Evolutionary conservation across 805 yeast species (phyloP), one percentile per base, ranked within the genome.

Genomic region (Tetrapisispora fleetii): DNA sequence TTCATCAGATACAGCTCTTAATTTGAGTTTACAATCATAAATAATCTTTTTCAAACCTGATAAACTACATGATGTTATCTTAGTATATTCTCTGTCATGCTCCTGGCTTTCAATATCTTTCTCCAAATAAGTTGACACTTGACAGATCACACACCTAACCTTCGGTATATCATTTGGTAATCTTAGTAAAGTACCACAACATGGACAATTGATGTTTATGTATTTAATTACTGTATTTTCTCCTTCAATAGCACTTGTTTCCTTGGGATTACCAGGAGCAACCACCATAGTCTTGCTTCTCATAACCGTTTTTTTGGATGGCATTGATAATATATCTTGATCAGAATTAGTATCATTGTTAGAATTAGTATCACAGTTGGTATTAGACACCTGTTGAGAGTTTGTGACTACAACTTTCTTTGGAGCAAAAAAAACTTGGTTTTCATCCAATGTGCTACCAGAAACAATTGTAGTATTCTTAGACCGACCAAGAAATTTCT

Each of bases 131-230:
- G 67, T 52, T 1, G 79, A 78, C 6, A 82, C 74, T 36, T 70
- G 72, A 57, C 95, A 85, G 4, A 78, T 70, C 0, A 80, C 70
- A 58, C 95, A 85, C 49, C 76, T 74, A 58, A 77, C 80, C 48
- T 68, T 73, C 7, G 52, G 37, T 4, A 64, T 65, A 10, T 57
- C 49, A 2, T 60, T 52, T 0, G 75, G 75, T 43, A 71, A 64
- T 46, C 67, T 70, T 30, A 76, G 55, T 16, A 67, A 49, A 0
- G 75, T 68, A 1, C 76, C 77, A 60, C 81, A 77, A 52, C 80
- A 76, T 6, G 65, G 63, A 52, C 81, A 77, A 40, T 45, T 9
- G 5, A 19, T 38, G 17, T 37, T 45, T 1, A 28, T 30, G 7
- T 18, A 10, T 36, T 43, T 27, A 28, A 21, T 37, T 9, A 35